Conservation (phyloP, 1,284 basidiomycete genomes). For the Ganoderma sinense region DNA sequence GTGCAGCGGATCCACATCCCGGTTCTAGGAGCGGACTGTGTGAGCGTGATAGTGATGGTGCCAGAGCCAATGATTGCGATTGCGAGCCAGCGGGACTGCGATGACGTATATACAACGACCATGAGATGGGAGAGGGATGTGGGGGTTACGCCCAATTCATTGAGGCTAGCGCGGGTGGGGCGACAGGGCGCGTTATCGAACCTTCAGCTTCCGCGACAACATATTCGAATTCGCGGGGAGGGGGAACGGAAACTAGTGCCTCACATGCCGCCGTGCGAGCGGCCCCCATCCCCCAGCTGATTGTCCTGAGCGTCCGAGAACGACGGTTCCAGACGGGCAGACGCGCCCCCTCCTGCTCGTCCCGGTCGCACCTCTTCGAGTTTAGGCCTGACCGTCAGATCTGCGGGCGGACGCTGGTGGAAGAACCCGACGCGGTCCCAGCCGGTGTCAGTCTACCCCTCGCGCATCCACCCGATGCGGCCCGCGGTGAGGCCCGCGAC, state of each 20-base stretch:
- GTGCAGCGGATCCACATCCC: not conserved
- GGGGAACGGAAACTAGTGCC: not conserved
- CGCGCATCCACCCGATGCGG: slow-evolving; percentile 58
- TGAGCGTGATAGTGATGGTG: not conserved
- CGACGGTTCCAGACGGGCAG: not conserved
- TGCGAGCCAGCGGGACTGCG: too few relatives aligned
- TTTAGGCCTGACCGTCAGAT: not conserved
- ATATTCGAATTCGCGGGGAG: not conserved
- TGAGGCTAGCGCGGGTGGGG: not conserved
- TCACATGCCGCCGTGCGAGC: not conserved
- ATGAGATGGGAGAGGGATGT: too few relatives aligned
- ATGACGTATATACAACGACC: too few relatives aligned
- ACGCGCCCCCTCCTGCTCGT: not conserved
- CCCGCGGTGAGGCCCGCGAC: slow-evolving; percentile 57
- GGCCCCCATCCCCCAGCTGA: not conserved
- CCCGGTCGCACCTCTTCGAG: not conserved
- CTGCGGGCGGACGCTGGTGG: not conserved
- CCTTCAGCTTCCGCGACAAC: not conserved
- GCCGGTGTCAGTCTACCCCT: slow-evolving; percentile 45
- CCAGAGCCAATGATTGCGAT: too few relatives aligned
- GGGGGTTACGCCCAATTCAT: not conserved
- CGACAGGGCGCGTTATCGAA: not conserved
- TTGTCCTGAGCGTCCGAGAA: not conserved
- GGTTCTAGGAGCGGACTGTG: not conserved
- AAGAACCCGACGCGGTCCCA: slow-evolving; percentile 40